These are phyloP conservation scores for Boletellus ananas DNA, from an alignment of 768 basidiomycete species.

Conservation along the genomic window DNA sequence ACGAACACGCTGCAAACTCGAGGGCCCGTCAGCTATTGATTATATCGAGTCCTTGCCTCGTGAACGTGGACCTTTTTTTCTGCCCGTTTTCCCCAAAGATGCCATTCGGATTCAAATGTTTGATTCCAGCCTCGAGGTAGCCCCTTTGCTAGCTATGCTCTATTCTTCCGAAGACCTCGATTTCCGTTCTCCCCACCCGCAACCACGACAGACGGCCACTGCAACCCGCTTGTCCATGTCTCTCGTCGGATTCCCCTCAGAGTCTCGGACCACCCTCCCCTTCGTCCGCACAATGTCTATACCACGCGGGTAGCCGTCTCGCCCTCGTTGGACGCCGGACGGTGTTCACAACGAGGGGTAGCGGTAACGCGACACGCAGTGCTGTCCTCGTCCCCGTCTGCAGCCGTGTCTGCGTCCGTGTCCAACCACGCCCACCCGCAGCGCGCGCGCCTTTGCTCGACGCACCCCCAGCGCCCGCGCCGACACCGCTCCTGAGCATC, in stretches of 20 bases:
- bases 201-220: too few relatives aligned
- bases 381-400: too few relatives aligned
- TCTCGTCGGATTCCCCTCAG: not conserved
- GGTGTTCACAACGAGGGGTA: conserved; percentile 5
- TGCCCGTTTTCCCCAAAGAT: not conserved
- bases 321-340: not conserved
- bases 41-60: not conserved
- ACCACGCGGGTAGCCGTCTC: not conserved
- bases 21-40: not conserved
- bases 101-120: not conserved
- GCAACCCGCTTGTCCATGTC: not conserved
- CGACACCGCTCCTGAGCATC: too few relatives aligned
- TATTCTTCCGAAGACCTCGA: conserved; percentile 7
- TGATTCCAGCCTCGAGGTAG: not conserved
- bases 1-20: not conserved
- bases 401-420: too few relatives aligned
- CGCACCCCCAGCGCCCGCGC: too few relatives aligned
- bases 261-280: not conserved
- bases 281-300: not conserved
- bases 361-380: not conserved
- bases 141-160: not conserved
- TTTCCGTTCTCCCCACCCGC: conserved; percentile 7
- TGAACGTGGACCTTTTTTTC: not conserved
- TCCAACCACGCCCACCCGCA: too few relatives aligned
- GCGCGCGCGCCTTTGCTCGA: too few relatives aligned